Evolutionary conservation across 176 grass and related monocot genomes (phyloP).

Genomic region (Oropetium thomaeum): DNA sequence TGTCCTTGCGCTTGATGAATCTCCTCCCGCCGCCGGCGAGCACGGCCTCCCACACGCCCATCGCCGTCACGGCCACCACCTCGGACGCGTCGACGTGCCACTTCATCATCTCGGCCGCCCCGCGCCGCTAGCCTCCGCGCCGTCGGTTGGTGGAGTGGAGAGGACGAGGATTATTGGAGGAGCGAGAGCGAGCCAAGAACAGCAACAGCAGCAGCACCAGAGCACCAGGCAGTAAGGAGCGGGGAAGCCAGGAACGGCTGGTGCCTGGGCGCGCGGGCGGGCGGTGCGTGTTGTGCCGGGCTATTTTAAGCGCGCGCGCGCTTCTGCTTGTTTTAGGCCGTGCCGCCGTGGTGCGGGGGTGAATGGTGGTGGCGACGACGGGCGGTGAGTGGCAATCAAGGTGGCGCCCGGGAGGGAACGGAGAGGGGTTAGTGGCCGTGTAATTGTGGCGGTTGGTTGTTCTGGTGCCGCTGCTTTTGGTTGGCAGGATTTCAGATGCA

Average conservation of each 20-base stretch:
- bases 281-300: conserved; percentile 30
- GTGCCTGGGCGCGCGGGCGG: not conserved
- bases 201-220: not conserved
- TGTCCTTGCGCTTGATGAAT: conserved; percentile 90
- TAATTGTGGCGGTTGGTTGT: conserved; percentile 5
- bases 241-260: not conserved
- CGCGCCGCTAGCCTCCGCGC: not conserved
- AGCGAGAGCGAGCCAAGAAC: not conserved
- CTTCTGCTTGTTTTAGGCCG: conserved; percentile 38
- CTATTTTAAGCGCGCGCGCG: conserved; percentile 46
- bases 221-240: not conserved
- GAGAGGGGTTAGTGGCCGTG: conserved; percentile 23
- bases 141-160: not conserved
- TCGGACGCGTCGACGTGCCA: conserved; percentile 58
- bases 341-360: conserved; percentile 3
- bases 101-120: conserved; percentile 37
- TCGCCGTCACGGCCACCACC: conserved; percentile 46
- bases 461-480: not conserved
- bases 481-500: not conserved
- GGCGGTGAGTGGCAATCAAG: not conserved
- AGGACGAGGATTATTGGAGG: not conserved
- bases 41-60: conserved; percentile 84
- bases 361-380: not conserved
- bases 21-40: conserved; percentile 62
- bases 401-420: conserved; percentile 14